Base-by-base conservation (phyloP, 768 basidiomycete species). In the Asterophora lycoperdoides region DNA sequence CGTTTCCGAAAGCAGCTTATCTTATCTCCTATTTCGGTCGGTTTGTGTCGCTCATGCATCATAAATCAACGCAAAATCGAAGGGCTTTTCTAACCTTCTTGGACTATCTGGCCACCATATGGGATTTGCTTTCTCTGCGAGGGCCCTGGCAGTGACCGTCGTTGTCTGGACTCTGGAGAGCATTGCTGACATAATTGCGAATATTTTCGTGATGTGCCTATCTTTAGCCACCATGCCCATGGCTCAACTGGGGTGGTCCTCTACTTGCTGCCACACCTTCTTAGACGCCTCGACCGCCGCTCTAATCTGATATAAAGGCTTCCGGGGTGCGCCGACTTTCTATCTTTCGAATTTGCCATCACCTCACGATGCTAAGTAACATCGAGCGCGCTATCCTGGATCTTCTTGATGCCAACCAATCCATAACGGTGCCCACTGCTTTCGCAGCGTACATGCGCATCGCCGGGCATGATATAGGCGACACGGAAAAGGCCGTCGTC, bases 391-490 rank as follows among this genome's bases (percentile, higher is more conserved):
- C 56, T 2, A 41, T 58, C 29, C 49, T 49, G 14, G 40, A 49
- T 26, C 37, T 58, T 9, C 34, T 55, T 14, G 11, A 17, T 37
- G 23, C 41, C 13, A 46, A 58, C 33, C 29, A 51, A 33, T 8
- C 49, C 37, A 49, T 52, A 23, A 58, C 56, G 20, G 51, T 58
- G 18, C 45, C 54, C 33, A 48, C 44, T 15, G 54, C 51, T 36
- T 53, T 58, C n/a, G 41, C 51, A 10, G 40, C 47, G 15, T 58
- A 58, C 41, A 49, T 55, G 40, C 43, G 43, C 15, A 56, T 56
- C 29, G 51, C 56, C 2, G 56, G 52, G 13, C 51, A 53, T 23
- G 51, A 55, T 30, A 38, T 45, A 1, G 48, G 36, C 15, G 46
- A 53, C 20, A 42, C 36, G 8, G 32, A 53, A 23, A 34, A 44